phyloP scores from a whole-genome alignment of 2,329 filamentous ascomycete genomes.

The Cytospora mali region DNA sequence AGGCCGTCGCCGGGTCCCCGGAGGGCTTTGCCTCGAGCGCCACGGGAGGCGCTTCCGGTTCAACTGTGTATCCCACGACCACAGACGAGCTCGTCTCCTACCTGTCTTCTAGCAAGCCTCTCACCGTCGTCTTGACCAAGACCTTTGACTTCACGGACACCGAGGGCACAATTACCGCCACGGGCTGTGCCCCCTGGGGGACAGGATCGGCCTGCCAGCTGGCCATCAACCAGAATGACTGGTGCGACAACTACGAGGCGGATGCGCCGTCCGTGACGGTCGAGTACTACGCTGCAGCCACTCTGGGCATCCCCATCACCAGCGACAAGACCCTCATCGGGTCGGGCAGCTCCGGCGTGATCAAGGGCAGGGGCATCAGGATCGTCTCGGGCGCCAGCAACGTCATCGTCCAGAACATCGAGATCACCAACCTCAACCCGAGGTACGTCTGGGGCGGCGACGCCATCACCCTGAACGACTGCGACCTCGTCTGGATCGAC shows the following conservation, averaged over 20 bases:
- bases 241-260: conserved; percentile 62
- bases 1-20: conserved; percentile 39
- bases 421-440: conserved; percentile 58
- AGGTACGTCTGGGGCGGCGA: conserved; percentile 63
- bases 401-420: conserved; percentile 63
- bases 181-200: conserved; percentile 62
- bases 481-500: conserved; percentile 53
- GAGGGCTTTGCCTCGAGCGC: conserved; percentile 52
- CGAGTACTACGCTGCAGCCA: conserved; percentile 54
- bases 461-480: conserved; percentile 54
- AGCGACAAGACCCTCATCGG: conserved; percentile 63
- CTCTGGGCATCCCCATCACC: conserved; percentile 53
- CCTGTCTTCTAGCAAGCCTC: background rate
- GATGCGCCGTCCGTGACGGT: conserved; percentile 49
- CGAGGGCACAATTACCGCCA: conserved; percentile 54
- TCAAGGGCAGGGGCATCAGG: conserved; percentile 60
- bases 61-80: conserved; percentile 55
- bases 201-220: conserved; percentile 57
- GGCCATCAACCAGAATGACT: conserved; percentile 61
- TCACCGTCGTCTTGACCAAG: conserved; percentile 55
- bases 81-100: conserved; percentile 54
- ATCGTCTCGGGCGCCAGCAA: conserved; percentile 53
- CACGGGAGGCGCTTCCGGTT: conserved; percentile 61
- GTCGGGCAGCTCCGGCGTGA: conserved; percentile 53
- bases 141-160: conserved; percentile 58